Percentiles rank a stretch among this genome's conserved stretches.
Evolutionary conservation across 225 moss, liverwort and hornwort genomes (phyloP).

Genomic region (Physcomitrium patens): DNA sequence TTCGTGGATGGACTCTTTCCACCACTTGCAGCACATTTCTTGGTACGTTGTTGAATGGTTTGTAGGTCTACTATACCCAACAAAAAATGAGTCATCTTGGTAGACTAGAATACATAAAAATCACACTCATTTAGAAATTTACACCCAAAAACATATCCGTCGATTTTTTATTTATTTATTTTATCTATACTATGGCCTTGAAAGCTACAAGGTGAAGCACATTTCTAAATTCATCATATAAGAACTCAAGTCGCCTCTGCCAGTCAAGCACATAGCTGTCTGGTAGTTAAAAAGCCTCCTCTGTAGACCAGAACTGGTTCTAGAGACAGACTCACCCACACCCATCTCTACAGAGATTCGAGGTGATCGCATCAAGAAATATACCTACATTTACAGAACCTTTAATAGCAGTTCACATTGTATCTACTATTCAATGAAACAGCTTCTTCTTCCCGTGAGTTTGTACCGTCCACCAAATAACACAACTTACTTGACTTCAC

Average conservation of each 20-base stretch:
- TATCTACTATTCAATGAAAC: conserved; percentile 53
- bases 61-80: conserved; percentile 14
- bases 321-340: background rate
- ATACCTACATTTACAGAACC: conserved; percentile 29
- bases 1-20: background rate
- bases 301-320: too few species aligned
- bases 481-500: conserved; percentile 32
- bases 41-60: background rate
- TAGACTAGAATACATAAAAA: too few species aligned
- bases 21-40: conserved; percentile 4
- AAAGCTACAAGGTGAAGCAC: too few species aligned
- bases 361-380: conserved; percentile 24
- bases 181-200: too few species aligned
- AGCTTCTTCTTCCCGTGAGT: conserved; percentile 42
- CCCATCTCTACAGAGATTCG: conserved; percentile 1
- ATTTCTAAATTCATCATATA: too few species aligned
- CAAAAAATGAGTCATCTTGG: background rate
- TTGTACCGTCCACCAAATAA: conserved; percentile 40
- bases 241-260: too few species aligned
- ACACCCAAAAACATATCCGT: too few species aligned
- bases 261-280: too few species aligned
- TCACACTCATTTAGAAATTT: too few species aligned
- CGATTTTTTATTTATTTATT: too few species aligned
- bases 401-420: conserved; percentile 49
- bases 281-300: too few species aligned